Base-by-base conservation (phyloP, 2,329 filamentous ascomycete genomes). In the Sporothrix pallida region DNA sequence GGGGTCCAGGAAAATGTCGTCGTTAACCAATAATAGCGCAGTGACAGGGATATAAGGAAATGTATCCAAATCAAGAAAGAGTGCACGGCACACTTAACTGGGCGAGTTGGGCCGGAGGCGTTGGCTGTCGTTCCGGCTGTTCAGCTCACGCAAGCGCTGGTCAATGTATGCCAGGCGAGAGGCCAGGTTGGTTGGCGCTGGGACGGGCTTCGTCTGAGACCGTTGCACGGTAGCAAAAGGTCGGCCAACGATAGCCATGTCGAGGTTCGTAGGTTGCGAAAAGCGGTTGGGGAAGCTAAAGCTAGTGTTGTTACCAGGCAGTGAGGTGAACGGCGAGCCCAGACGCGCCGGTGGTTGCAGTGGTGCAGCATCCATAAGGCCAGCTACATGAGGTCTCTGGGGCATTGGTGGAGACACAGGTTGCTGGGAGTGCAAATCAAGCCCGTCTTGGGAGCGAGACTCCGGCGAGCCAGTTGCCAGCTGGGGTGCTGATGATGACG, bases 221-320 rank as follows among this genome's bases (percentile, higher is more conserved):
- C 71, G 76, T 76, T 89, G 87, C 50, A 89, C 82, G 0, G 88
- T 91, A 12, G 88, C 86, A 79, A 88, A 90, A 1, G 87, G 87
- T 42, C 86, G 84, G 4, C 84, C 83, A 73, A 85, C 80, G 71
- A 83, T 80, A 23, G 83, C 82, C 69, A 84, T 77, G 67, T 86
- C 84, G 48, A 88, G 81, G 56, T 81, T 83, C 13, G 82, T 80
- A 2, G 84, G 83, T 76, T 86, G 85, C 46, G 84, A 85, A 44
- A 87, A 79, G 56, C 89, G 85, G 74, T 87, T 88, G n/a, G 89
- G 89, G 75, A 90, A 89, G 63, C 89, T 90, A 77, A 88, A 85
- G 79, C 86, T 89, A 13, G 86, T 83, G 72, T 31, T 63, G 46
- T 44, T 69, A 9, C 54, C 60, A 26, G 54, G 52, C 17, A 58